Evolutionary conservation across 2,329 filamentous ascomycete species (phyloP).

Genomic region (Xylariaceae sp.): DNA sequence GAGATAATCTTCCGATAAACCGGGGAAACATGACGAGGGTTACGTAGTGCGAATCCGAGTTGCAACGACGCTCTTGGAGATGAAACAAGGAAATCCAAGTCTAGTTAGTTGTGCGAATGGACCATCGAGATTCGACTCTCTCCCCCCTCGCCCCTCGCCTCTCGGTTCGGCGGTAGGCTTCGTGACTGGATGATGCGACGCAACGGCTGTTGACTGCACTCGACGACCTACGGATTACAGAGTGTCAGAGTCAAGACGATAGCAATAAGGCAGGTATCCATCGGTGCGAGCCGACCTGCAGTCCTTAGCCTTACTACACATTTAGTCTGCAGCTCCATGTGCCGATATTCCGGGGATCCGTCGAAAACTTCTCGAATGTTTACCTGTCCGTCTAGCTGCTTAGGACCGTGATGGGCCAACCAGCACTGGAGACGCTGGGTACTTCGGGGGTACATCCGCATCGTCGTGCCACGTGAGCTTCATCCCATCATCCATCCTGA

Average conservation of each 20-base stretch:
- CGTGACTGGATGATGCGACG: not conserved
- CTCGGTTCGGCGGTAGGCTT: not conserved
- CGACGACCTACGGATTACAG: too few species aligned
- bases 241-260: too few species aligned
- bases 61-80: not conserved
- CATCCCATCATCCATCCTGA: not conserved
- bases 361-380: not conserved
- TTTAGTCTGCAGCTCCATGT: slow-evolving; percentile 7
- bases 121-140: too few species aligned
- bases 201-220: not conserved
- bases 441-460: not conserved
- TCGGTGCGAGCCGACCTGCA: slow-evolving; percentile 13
- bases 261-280: not conserved
- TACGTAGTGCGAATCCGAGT: not conserved
- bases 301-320: not conserved
- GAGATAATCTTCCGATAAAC: not conserved
- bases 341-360: slow-evolving; percentile 15
- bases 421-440: not conserved
- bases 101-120: too few species aligned
- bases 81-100: too few species aligned
- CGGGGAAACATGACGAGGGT: not conserved
- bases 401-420: not conserved
- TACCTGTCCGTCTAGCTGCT: not conserved
- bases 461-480: not conserved
- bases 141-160: too few species aligned